Base-by-base conservation (phyloP, 352 stramenopile genomes). In the Pythium myriotylum region DNA sequence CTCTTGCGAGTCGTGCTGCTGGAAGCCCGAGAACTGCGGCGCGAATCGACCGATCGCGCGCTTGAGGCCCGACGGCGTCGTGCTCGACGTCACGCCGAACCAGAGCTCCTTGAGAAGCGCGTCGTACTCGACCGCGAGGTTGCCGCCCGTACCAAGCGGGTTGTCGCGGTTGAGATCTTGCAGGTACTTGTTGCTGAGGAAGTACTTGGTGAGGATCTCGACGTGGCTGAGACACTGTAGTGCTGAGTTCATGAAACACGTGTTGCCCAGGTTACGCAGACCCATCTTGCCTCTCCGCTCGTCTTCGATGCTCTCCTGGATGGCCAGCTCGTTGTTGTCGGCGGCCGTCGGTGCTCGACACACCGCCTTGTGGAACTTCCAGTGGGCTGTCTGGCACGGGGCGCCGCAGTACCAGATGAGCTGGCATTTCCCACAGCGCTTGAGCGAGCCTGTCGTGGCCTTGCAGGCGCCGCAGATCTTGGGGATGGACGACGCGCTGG, bases 1-100 rank as follows among this genome's bases (percentile, higher is more conserved):
- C 41, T 94, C 86, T 70, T 99, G 96, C 50, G 89, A 91, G 62
- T 99, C 97, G 62, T 99, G 97, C 72, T 99, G 97, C 71, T 98
- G 94, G 64, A 97, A 98, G 17, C 98, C 98, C 10, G 96, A 97
- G 65, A 99, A 99, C 71, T 98, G 94, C 19, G 96, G 94, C 2
- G 91, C 92, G 66, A 97, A 98, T 9, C 81, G 82, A 45, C 86
- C 88, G 13, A 99, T 87, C 20, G 77, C 81, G n/a, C 82, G 72
- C 60, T 93, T 94, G 24, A 94, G 60, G 17, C 68, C 81, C 9
- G 69, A 72, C 0, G 89, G 84, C 4, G 79, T 76, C 4, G 79
- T 90, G 54, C 84, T 91, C 6, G 84, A 83, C 42, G 88, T 92
- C 23, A 87, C 84, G 26, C 93, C 92, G 46, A 89, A 90, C 92